A percentile compares a stretch with the other conserved stretches of the same genome.
Conservation (phyloP, 2,329 filamentous ascomycete genomes). For the Salinomyces thailandicus region DNA sequence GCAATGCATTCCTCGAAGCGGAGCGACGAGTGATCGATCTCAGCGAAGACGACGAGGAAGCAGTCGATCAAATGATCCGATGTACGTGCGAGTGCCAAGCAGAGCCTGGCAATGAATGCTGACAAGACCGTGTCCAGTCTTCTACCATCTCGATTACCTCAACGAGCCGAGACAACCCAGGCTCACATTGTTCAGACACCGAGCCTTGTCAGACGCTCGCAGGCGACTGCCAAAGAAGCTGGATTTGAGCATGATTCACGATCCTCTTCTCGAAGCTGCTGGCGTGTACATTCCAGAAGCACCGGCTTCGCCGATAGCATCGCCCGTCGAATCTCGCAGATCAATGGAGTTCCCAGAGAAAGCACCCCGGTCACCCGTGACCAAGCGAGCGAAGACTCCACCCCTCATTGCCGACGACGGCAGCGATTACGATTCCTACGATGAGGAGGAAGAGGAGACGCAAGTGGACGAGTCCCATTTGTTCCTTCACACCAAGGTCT, state of each 20-base stretch:
- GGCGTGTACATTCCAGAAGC: conserved; percentile 16
- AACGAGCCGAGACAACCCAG: conserved; percentile 17
- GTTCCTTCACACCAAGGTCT: conserved; percentile 38
- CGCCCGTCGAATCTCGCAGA: conserved; percentile 7
- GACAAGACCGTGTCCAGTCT: conserved; percentile 17
- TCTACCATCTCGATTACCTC: conserved; percentile 31
- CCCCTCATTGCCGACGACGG: conserved; percentile 24
- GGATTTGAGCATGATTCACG: conserved; percentile 25
- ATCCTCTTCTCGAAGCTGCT: conserved; percentile 27
- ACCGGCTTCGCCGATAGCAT: conserved; percentile 12
- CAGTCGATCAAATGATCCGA: conserved; percentile 31
- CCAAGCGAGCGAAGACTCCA: conserved; percentile 11
- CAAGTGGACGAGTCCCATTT: conserved; percentile 32
- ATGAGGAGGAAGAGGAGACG: conserved; percentile 24
- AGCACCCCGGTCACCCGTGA: conserved; percentile 12
- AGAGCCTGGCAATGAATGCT: no score
- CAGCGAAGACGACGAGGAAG: conserved; percentile 29
- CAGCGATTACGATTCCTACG: conserved; percentile 27
- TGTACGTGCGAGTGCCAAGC: no score
- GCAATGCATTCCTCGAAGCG: conserved; percentile 25
- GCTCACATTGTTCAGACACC: conserved; percentile 24
- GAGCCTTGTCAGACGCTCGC: conserved; percentile 18
- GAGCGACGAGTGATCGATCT: conserved; percentile 27
- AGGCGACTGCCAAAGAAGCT: conserved; percentile 22
- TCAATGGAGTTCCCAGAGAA: conserved; percentile 14